phyloP scores from a whole-genome alignment of 148 eudicot species.

The Vaccinium macrocarpon region DNA sequence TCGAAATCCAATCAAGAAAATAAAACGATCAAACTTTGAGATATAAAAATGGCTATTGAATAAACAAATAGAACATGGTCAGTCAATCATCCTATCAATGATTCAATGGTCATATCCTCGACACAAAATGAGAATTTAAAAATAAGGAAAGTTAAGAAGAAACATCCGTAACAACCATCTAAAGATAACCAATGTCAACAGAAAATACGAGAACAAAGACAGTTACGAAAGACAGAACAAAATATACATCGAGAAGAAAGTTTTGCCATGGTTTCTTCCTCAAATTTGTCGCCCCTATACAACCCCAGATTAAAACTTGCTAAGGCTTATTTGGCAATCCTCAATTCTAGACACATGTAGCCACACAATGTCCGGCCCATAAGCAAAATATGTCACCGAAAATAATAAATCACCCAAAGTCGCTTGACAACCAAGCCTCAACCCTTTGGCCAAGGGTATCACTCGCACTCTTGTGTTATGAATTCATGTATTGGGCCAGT shows the following conservation, averaged over 20 bases:
- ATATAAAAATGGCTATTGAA: background rate
- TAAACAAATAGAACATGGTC: background rate
- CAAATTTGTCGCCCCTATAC: too few relatives aligned
- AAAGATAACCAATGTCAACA: background rate
- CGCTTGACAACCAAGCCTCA: background rate
- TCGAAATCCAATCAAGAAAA: constrained; percentile 10
- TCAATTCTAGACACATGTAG: too few relatives aligned
- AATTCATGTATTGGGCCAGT: background rate
- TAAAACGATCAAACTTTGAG: background rate
- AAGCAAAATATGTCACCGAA: background rate
- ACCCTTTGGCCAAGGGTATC: background rate
- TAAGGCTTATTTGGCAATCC: too few relatives aligned
- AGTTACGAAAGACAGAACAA: background rate
- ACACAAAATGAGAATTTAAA: background rate
- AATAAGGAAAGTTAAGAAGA: background rate
- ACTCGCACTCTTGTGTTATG: background rate
- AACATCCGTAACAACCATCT: background rate
- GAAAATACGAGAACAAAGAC: background rate
- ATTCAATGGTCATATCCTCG: background rate
- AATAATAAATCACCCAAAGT: background rate
- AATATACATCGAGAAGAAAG: background rate
- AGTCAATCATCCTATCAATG: background rate
- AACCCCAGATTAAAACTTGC: too few relatives aligned
- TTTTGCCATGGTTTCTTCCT: too few relatives aligned
- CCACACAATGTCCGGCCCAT: background rate